Evolutionary conservation across 306 rosid genomes (phyloP), one percentile per base, ranked within the genome.

Genomic region (Carpinus viminea): DNA sequence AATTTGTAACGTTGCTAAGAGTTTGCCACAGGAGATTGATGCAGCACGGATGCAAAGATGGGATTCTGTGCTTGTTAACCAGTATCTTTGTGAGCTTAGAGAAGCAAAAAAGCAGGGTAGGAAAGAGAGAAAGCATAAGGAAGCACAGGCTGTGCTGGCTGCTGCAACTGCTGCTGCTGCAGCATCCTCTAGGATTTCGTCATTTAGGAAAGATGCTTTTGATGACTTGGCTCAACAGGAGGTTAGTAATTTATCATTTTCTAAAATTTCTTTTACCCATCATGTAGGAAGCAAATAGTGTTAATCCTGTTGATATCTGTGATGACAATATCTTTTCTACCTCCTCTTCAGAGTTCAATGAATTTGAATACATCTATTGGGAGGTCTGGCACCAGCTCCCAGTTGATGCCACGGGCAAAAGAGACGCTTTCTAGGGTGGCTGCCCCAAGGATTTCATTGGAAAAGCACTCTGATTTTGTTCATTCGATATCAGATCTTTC

Each of bases 161-260:
- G 99, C 99, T 76, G 99, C 99, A 69, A 91, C 99, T 66, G 98
- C 99, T 73, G 99, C 98, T 21, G 98, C 98, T 1, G 98, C 99
- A 2, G 91, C 97, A 65, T 96, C 99, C 59, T 85, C 97, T 52
- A 93, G 99, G 89, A 86, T 86, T 59, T 92, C 97, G 52, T 90
- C 97, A 50, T 87, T 91, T 70, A 93, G 99, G 82, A 96, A 96
- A 84, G 99, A 96, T 62, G 74, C 81, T 60, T 76, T 83, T 46
- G 97, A 93, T 51, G 99, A 90, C 73, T 79, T 91, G 56, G 45
- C 84, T 59, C 93, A 85, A 83, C 92, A 80, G 48, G 97, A 92
- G 97, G 99, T 96, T 76, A 31, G 64, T 73, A 43, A 76, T 76
- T 50, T 72, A 26, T 62, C 51, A 13, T 8, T 51, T 59, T 83